Conservation (phyloP, 108 stramenopile genomes). For the Seminavis robusta region DNA sequence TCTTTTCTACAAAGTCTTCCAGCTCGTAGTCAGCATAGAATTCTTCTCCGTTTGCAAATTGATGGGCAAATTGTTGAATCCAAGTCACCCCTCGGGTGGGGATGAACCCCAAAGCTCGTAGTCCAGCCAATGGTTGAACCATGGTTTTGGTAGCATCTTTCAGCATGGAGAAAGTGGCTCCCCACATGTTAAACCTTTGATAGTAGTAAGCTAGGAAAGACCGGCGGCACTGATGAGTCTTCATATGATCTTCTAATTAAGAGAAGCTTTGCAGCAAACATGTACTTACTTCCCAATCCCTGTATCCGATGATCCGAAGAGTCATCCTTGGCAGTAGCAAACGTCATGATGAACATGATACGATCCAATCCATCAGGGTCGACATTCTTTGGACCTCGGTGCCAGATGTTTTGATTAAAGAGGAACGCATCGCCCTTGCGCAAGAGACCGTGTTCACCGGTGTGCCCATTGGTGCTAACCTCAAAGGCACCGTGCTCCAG, state of each 20-base stretch:
- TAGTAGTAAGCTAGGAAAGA: slow-evolving; percentile 56
- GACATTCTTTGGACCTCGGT: slow-evolving; percentile 34
- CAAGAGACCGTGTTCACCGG: slow-evolving; percentile 28
- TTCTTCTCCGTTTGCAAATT: slow-evolving; percentile 35
- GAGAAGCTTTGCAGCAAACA: no score
- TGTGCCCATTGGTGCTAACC: slow-evolving; percentile 22
- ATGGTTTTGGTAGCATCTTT: slow-evolving; percentile 9
- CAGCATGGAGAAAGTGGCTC: slow-evolving; percentile 33
- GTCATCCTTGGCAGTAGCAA: slow-evolving; percentile 16
- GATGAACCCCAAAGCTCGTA: not conserved
- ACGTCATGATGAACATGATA: slow-evolving; percentile 49
- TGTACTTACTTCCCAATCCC: slow-evolving; percentile 38
- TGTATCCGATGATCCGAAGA: slow-evolving; percentile 30
- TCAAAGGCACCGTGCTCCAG: slow-evolving; percentile 24
- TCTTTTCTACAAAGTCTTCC: slow-evolving; percentile 13
- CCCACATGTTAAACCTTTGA: slow-evolving; percentile 37
- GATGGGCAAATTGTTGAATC: slow-evolving; percentile 29
- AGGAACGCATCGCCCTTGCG: slow-evolving; percentile 37
- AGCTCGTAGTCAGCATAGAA: slow-evolving; percentile 22
- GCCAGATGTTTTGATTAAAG: slow-evolving; percentile 51
- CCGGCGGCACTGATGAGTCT: no score
- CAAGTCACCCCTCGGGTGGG: slow-evolving; percentile 20
- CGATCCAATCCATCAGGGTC: slow-evolving; percentile 22
- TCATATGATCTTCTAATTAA: no score
- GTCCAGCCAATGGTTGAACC: slow-evolving; percentile 6